Percentiles rank a stretch among this genome's conserved stretches.
Conservation (phyloP, 192 early-diverging fungal species). For the Gonapodya sp. region DNA sequence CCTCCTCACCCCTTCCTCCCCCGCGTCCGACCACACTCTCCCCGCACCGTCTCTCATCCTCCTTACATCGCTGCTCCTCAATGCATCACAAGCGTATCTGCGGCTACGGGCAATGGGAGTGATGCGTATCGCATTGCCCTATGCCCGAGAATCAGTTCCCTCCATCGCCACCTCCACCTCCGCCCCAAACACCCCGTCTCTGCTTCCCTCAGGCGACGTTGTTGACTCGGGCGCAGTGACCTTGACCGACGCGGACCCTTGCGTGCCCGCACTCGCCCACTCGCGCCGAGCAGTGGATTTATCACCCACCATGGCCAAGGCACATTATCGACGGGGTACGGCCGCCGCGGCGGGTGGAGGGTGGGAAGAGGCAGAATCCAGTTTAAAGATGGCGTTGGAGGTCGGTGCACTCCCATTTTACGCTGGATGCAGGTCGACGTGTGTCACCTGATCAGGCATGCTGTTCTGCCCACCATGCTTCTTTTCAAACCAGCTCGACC, state of each 20-base stretch:
- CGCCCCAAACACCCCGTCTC: neutral
- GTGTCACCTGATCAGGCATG: too few relatives aligned
- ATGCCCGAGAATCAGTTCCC: too few relatives aligned
- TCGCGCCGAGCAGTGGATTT: neutral
- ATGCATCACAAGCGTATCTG: neutral
- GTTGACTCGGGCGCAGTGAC: neutral
- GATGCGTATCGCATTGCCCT: too few relatives aligned
- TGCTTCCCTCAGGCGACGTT: neutral
- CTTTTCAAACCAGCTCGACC: neutral
- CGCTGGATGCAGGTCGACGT: too few relatives aligned
- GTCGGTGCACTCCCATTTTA: too few relatives aligned
- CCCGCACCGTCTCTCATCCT: neutral
- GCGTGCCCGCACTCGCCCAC: neutral
- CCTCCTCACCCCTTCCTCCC: neutral
- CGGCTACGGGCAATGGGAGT: neutral
- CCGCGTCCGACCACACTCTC: neutral
- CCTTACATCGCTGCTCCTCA: neutral
- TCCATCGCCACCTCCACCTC: neutral
- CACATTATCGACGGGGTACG: neutral
- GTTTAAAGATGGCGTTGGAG: neutral
- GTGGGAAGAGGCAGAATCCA: neutral
- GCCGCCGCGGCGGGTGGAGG: neutral
- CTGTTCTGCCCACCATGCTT: neutral
- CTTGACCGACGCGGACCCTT: neutral
- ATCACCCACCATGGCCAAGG: neutral